Percentiles rank a stretch among this genome's conserved stretches.
Evolutionary conservation across 1,139 yeast genomes (phyloP).

Genomic region (Suhomyces atakaporum): DNA sequence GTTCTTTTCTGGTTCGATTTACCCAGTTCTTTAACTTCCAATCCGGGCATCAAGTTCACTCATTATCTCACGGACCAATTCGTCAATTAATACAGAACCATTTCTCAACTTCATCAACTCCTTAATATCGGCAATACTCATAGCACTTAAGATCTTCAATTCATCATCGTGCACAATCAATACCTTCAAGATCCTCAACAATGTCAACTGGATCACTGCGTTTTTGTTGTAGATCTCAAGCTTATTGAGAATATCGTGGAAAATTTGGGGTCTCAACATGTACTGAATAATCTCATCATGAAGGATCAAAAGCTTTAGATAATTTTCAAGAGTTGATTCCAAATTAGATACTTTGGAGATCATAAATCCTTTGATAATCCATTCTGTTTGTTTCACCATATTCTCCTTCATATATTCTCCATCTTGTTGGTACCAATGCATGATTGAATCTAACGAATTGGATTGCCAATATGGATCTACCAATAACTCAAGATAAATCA

Average conservation of each 20-base stretch:
- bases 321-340: slow-evolving; percentile 44
- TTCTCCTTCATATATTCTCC: slow-evolving; percentile 26
- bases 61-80: slow-evolving; percentile 34
- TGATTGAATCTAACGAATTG: slow-evolving; percentile 62
- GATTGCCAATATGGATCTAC: slow-evolving; percentile 72
- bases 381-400: slow-evolving; percentile 30
- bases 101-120: slow-evolving; percentile 26
- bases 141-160: slow-evolving; percentile 17
- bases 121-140: slow-evolving; percentile 18
- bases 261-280: slow-evolving; percentile 31
- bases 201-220: slow-evolving; percentile 40
- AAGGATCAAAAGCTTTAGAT: slow-evolving; percentile 34
- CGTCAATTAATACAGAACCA: slow-evolving; percentile 40
- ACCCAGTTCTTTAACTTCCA: no score
- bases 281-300: slow-evolving; percentile 22
- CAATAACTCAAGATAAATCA: slow-evolving; percentile 49
- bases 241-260: slow-evolving; percentile 34
- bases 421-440: slow-evolving; percentile 41
- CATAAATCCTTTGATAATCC: slow-evolving; percentile 43
- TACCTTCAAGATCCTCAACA: slow-evolving; percentile 35
- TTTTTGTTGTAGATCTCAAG: slow-evolving; percentile 30
- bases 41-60: slow-evolving; percentile 4
- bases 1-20: no score
- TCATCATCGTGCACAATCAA: slow-evolving; percentile 19
- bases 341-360: slow-evolving; percentile 42